Conservation (phyloP, 306 rosid genomes). For the Acacia melanoxylon region DNA sequence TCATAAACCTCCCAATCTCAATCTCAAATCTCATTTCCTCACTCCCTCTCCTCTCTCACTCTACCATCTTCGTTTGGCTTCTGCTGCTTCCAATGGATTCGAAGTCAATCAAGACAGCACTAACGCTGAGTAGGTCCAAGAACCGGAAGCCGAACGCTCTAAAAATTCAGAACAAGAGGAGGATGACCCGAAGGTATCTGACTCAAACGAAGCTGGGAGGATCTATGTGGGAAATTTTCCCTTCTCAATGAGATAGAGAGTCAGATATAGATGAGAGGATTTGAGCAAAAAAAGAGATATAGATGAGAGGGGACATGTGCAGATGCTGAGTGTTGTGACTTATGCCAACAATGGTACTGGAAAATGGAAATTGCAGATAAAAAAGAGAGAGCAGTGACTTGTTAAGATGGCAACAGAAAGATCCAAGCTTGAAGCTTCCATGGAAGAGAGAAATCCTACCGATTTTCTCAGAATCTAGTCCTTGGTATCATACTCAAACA, state of each 20-base stretch:
- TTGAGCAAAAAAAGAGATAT: too few species aligned
- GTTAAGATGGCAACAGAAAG: too few species aligned
- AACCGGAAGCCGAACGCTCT: conserved; percentile 34
- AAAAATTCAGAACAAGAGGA: conserved; percentile 26
- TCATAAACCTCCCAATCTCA: conserved; percentile 47
- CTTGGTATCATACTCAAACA: too few species aligned
- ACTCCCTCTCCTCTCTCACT: conserved; percentile 38
- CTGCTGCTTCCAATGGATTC: conserved; percentile 49
- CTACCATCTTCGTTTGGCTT: conserved; percentile 37
- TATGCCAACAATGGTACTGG: too few species aligned
- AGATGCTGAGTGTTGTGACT: too few species aligned
- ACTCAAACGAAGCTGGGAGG: conserved; percentile 64
- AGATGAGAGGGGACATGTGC: too few species aligned
- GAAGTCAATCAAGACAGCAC: conserved; percentile 41
- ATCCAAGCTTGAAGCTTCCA: too few species aligned
- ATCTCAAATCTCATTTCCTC: conserved; percentile 42
- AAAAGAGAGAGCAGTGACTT: too few species aligned
- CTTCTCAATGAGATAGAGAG: conserved; percentile 40
- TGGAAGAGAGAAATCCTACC: too few species aligned
- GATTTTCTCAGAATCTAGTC: too few species aligned
- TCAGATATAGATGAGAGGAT: too few species aligned
- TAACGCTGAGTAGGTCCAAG: conserved; percentile 29
- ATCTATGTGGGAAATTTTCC: conserved; percentile 90
- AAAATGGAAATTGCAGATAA: too few species aligned
- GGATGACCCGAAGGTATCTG: conserved; percentile 40